These are phyloP conservation scores for Escovopsis sp. DNA, from an alignment of 2,329 filamentous ascomycete species.

Conservation along the genomic window DNA sequence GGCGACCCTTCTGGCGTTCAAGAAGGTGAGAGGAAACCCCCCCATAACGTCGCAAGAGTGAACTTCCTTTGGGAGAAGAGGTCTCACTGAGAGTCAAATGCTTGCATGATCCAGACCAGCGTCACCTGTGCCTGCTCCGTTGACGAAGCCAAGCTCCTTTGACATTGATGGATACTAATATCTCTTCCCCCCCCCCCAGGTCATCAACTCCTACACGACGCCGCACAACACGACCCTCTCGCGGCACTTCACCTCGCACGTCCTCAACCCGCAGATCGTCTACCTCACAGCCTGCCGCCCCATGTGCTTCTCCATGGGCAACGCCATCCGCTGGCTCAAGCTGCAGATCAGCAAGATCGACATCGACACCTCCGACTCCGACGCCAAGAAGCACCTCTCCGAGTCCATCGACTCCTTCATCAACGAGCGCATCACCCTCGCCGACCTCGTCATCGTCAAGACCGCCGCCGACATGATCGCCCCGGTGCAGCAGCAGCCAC, in stretches of 20 bases:
- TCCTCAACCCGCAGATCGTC: conserved; percentile 87
- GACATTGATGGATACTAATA: no score
- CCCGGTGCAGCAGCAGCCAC: conserved; percentile 39
- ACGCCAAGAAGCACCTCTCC: conserved; percentile 66
- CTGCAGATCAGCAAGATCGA: conserved; percentile 82
- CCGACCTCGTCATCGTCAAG: conserved; percentile 70
- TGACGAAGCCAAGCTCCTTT: background rate
- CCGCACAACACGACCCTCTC: conserved; percentile 72
- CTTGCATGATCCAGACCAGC: no score
- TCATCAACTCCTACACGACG: conserved; percentile 86
- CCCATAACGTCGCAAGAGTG: no score
- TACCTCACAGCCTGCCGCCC: conserved; percentile 89
- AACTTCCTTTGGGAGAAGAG: no score
- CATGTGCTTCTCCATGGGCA: conserved; percentile 92
- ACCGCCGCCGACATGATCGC: conserved; percentile 62
- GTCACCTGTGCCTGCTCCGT: no score
- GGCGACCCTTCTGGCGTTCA: conserved; percentile 77
- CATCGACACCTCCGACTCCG: conserved; percentile 64
- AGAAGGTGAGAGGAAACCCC: conserved; percentile 40
- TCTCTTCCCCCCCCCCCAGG: no score
- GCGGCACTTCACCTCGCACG: conserved; percentile 79
- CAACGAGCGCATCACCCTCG: conserved; percentile 73
- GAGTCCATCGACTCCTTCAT: conserved; percentile 81
- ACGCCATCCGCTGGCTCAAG: conserved; percentile 90
- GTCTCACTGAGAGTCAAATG: no score